These are phyloP conservation scores for Aspergillus sp. DNA, from an alignment of 2,329 filamentous ascomycete genomes.

Conservation along the genomic window DNA sequence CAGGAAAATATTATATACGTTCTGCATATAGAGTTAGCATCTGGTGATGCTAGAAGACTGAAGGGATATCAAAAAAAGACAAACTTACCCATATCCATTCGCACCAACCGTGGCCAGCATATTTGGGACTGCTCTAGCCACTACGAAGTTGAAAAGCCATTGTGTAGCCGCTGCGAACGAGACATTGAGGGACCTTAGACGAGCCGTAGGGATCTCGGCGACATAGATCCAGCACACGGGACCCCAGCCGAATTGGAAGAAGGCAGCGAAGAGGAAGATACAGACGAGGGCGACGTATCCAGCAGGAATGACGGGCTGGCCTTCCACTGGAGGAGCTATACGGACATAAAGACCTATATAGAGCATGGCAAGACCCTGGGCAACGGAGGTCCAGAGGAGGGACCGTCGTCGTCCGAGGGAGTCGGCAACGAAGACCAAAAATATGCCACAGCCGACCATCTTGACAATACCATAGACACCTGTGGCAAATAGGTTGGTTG, in stretches of 20 bases:
- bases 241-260: conserved; percentile 69
- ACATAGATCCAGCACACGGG: conserved; percentile 70
- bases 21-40: conserved; percentile 36
- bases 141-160: conserved; percentile 71
- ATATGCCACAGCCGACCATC: conserved; percentile 58
- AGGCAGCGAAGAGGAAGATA: conserved; percentile 67
- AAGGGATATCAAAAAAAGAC: neutral
- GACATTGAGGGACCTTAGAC: conserved; percentile 63
- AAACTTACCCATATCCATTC: conserved; percentile 44
- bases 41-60: conserved; percentile 20
- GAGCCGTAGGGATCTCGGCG: conserved; percentile 64
- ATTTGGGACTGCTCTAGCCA: conserved; percentile 62
- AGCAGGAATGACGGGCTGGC: conserved; percentile 54
- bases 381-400: conserved; percentile 61
- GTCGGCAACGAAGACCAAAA: conserved; percentile 65
- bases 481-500: conserved; percentile 64
- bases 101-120: conserved; percentile 58
- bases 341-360: conserved; percentile 66
- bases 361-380: conserved; percentile 60
- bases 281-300: conserved; percentile 67
- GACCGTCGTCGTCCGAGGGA: conserved; percentile 62
- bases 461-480: conserved; percentile 72
- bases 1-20: conserved; percentile 66
- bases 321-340: conserved; percentile 43
- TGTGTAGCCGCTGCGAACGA: conserved; percentile 64